phyloP scores from a whole-genome alignment of 129 eudicot species.

The Pittosporum tobira region DNA sequence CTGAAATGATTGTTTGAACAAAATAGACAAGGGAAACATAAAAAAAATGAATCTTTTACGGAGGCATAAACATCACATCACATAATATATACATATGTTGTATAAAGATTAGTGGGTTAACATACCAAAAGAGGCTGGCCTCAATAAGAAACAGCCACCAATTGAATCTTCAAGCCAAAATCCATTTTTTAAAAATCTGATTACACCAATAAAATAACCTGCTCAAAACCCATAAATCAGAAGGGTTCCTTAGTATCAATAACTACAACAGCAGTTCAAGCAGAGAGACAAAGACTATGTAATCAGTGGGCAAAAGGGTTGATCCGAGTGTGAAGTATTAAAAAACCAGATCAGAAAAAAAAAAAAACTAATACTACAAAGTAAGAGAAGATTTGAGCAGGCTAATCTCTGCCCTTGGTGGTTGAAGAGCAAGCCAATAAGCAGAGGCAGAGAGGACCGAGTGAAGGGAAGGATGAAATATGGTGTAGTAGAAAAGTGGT shows the following conservation, averaged over 20 bases:
- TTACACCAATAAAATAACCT: constrained; percentile 13
- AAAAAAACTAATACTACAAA: background rate
- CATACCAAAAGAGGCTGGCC: constrained; percentile 50
- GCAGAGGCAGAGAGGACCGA: constrained; percentile 22
- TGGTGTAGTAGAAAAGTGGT: constrained; percentile 25
- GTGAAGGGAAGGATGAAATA: constrained; percentile 26
- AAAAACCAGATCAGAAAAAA: constrained; percentile 39
- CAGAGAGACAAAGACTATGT: constrained; percentile 21
- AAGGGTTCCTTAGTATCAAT: constrained; percentile 12
- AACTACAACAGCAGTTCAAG: constrained; percentile 7
- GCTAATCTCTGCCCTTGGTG: constrained; percentile 32
- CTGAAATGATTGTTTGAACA: constrained; percentile 7
- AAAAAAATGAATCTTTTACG: constrained; percentile 13
- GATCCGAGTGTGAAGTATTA: constrained; percentile 33
- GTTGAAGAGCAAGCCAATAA: constrained; percentile 34
- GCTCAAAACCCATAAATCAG: constrained; percentile 17
- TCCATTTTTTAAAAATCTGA: constrained; percentile 25
- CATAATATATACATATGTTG: background rate
- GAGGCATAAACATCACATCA: constrained; percentile 9
- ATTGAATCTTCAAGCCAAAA: constrained; percentile 33
- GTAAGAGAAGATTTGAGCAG: constrained; percentile 23
- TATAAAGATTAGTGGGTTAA: constrained; percentile 3
- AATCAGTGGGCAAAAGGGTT: constrained; percentile 4
- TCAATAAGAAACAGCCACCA: constrained; percentile 34
- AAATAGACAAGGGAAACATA: background rate